phyloP scores from a whole-genome alignment of 768 basidiomycete genomes.

The Suillus bovinus region DNA sequence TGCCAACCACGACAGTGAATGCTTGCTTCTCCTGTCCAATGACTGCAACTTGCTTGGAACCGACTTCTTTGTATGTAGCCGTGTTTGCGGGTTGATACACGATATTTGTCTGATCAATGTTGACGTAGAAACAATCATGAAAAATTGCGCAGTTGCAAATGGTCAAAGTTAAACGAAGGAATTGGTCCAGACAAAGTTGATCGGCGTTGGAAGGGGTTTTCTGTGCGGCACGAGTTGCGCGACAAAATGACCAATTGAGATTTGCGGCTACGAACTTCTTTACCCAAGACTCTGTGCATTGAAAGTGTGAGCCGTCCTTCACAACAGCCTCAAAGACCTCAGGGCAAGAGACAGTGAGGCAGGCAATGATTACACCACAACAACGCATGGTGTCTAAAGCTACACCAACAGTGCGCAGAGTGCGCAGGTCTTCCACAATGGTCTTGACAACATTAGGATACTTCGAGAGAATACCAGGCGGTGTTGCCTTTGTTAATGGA shows the following conservation, averaged over 20 bases:
- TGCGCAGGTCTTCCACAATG: neutral
- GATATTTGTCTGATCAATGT: conserved; percentile 26
- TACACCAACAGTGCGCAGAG: neutral
- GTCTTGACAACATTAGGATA: neutral
- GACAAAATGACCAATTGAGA: neutral
- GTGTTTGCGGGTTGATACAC: conserved; percentile 14
- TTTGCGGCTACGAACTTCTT: neutral
- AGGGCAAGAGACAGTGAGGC: neutral
- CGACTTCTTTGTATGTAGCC: conserved; percentile 19
- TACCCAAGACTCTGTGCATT: neutral
- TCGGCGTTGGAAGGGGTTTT: neutral
- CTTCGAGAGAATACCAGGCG: neutral
- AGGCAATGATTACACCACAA: neutral
- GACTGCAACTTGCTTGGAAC: conserved; percentile 27
- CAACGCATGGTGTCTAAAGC: neutral
- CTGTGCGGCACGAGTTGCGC: neutral
- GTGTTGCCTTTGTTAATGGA: neutral
- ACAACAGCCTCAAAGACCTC: neutral
- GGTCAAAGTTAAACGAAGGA: neutral
- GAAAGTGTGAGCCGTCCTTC: neutral
- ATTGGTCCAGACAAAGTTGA: conserved; percentile 1
- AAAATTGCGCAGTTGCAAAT: neutral
- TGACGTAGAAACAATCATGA: conserved; percentile 11
- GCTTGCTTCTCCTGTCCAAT: conserved; percentile 29
- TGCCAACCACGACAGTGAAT: conserved; percentile 29